Conservation (phyloP, 495 filamentous ascomycete genomes). For the Stereocaulon alpinum region DNA sequence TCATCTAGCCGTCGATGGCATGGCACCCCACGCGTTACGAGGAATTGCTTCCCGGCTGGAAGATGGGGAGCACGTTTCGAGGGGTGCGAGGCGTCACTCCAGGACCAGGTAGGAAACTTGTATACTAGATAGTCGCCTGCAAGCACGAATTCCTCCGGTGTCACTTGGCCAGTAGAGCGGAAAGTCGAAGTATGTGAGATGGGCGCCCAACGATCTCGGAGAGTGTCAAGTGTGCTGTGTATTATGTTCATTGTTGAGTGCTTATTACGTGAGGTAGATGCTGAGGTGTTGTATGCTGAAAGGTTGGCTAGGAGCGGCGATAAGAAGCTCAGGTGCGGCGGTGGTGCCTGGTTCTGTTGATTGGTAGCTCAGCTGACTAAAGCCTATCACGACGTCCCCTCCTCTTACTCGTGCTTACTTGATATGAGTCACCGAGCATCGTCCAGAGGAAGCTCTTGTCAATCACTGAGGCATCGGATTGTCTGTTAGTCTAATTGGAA, state of each 20-base stretch:
- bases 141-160: constrained; percentile 90
- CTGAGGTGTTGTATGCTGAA: not conserved
- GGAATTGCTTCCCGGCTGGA: constrained; percentile 84
- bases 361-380: too few relatives aligned
- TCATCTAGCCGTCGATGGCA: constrained; percentile 87
- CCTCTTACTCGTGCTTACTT: not conserved
- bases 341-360: not conserved
- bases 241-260: constrained; percentile 7
- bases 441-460: not conserved
- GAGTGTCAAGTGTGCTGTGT: constrained; percentile 54
- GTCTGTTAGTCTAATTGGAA: not conserved
- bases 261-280: not conserved
- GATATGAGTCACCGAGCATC: too few relatives aligned
- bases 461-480: too few relatives aligned
- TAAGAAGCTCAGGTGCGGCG: not conserved
- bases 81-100: constrained; percentile 73
- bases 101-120: constrained; percentile 99
- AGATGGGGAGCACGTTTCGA: constrained; percentile 71
- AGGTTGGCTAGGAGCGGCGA: not conserved
- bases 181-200: constrained; percentile 87
- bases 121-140: constrained; percentile 97
- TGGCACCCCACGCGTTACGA: constrained; percentile 88
- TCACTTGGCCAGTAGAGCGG: constrained; percentile 85
- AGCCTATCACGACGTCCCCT: not conserved
- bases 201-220: constrained; percentile 82